Evolutionary conservation across 2,329 filamentous ascomycete species (phyloP).

Genomic region (Aureobasidium pullulans): DNA sequence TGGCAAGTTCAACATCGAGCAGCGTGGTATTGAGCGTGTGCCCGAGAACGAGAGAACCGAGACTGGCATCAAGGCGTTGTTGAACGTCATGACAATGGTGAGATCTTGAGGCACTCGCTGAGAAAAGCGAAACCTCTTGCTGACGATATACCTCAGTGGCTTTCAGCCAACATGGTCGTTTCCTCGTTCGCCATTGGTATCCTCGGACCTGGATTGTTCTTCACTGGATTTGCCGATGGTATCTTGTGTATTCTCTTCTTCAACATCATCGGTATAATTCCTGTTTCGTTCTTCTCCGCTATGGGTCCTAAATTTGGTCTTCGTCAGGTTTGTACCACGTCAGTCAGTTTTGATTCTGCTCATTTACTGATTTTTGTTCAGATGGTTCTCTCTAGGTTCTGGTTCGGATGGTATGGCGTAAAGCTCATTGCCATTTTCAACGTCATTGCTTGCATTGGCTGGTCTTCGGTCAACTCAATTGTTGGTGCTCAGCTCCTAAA

Average conservation of each 20-base stretch:
- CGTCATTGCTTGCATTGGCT: constrained; percentile 63
- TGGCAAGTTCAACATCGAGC: constrained; percentile 60
- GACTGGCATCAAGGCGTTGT: constrained; percentile 44
- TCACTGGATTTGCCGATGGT: constrained; percentile 64
- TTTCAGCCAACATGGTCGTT: constrained; percentile 71
- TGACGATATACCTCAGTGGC: constrained; percentile 48
- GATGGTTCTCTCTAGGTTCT: constrained; percentile 41
- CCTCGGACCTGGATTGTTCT: constrained; percentile 61
- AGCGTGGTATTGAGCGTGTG: constrained; percentile 68
- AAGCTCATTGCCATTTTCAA: constrained; percentile 64
- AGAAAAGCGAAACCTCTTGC: constrained; percentile 12
- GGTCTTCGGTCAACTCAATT: constrained; percentile 71
- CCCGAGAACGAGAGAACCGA: constrained; percentile 62
- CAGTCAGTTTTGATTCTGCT: background rate
- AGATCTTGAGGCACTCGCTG: background rate
- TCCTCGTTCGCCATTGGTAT: constrained; percentile 70
- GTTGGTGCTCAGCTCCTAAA: constrained; percentile 72
- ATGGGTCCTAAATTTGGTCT: constrained; percentile 69
- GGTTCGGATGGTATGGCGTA: constrained; percentile 63
- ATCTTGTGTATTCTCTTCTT: constrained; percentile 67
- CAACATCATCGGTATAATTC: constrained; percentile 64
- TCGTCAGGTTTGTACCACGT: constrained; percentile 44
- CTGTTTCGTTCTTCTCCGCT: constrained; percentile 69
- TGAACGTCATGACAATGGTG: constrained; percentile 67
- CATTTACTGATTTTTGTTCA: background rate